Evolutionary conservation across 2,329 filamentous ascomycete species (phyloP).

Genomic region (Ophiostoma sp.): DNA sequence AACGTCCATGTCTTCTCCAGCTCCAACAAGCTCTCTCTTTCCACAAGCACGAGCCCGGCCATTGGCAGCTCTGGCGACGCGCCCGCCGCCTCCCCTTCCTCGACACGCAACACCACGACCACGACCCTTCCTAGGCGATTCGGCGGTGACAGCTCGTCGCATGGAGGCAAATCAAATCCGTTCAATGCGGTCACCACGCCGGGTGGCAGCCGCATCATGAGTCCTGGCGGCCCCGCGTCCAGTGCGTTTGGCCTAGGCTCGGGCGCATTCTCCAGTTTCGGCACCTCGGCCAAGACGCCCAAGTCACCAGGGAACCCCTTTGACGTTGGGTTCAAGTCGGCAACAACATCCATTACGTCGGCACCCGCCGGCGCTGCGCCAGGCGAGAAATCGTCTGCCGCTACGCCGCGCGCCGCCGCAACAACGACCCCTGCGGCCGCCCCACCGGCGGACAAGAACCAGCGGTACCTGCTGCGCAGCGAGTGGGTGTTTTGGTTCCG

Average conservation of each 20-base stretch:
- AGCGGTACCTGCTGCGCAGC: slow-evolving; percentile 67
- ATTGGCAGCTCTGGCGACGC: slow-evolving; percentile 25
- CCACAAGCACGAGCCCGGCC: slow-evolving; percentile 50
- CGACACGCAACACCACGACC: slow-evolving; percentile 54
- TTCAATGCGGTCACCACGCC: slow-evolving; percentile 75
- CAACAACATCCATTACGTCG: slow-evolving; percentile 39
- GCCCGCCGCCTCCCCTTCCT: slow-evolving; percentile 52
- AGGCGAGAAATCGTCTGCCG: slow-evolving; percentile 63
- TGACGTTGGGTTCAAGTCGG: slow-evolving; percentile 64
- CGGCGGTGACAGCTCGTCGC: slow-evolving; percentile 70
- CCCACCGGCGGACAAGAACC: slow-evolving; percentile 38
- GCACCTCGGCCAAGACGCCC: slow-evolving; percentile 78
- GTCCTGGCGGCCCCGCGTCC: slow-evolving; percentile 74
- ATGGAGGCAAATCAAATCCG: slow-evolving; percentile 69
- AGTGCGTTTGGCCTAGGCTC: slow-evolving; percentile 92
- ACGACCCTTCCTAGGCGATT: slow-evolving; percentile 73
- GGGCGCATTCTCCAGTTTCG: slow-evolving; percentile 95
- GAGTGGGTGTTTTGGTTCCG: slow-evolving; percentile 98
- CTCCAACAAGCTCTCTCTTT: slow-evolving; percentile 86
- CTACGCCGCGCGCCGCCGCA: slow-evolving; percentile 42
- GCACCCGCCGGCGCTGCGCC: slow-evolving; percentile 40
- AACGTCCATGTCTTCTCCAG: slow-evolving; percentile 46
- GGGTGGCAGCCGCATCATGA: slow-evolving; percentile 63
- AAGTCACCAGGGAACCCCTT: slow-evolving; percentile 81
- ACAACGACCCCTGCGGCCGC: slow-evolving; percentile 38